These are phyloP conservation scores for Hypoxylon perforatum DNA, from an alignment of 495 filamentous ascomycete species.

Conservation along the genomic window DNA sequence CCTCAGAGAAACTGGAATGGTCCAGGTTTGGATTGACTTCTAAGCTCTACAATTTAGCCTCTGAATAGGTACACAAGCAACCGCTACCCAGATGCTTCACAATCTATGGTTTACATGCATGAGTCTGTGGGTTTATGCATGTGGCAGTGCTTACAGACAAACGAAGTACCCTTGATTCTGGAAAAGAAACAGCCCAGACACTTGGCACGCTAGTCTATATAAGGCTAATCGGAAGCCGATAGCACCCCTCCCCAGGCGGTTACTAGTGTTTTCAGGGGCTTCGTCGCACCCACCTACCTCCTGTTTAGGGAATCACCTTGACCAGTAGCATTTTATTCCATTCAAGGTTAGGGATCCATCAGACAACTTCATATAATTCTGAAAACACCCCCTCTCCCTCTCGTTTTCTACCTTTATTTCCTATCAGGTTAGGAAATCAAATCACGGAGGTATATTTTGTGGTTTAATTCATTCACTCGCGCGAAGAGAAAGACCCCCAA, in stretches of 20 bases:
- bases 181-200: constrained; percentile 32
- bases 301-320: constrained; percentile 41
- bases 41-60: constrained; percentile 7
- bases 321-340: constrained; percentile 44
- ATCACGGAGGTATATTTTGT: neutral
- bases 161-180: constrained; percentile 26
- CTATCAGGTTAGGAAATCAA: constrained; percentile 14
- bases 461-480: neutral
- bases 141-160: constrained; percentile 22
- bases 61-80: too few species aligned
- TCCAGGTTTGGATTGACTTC: too few species aligned
- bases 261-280: constrained; percentile 43
- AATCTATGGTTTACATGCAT: constrained; percentile 3
- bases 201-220: constrained; percentile 33
- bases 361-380: constrained; percentile 41
- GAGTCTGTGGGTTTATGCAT: constrained; percentile 10
- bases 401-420: constrained; percentile 23
- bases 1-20: too few species aligned
- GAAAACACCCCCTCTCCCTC: constrained; percentile 29
- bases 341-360: constrained; percentile 41
- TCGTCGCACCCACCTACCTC: constrained; percentile 40
- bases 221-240: constrained; percentile 26
- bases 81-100: too few species aligned
- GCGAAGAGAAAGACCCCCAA: constrained; percentile 13
- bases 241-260: constrained; percentile 28